Percentiles rank a stretch among this genome's conserved stretches.
phyloP scores from a whole-genome alignment of 192 early-diverging fungal species.

The Phlyctochytrium planicorne region DNA sequence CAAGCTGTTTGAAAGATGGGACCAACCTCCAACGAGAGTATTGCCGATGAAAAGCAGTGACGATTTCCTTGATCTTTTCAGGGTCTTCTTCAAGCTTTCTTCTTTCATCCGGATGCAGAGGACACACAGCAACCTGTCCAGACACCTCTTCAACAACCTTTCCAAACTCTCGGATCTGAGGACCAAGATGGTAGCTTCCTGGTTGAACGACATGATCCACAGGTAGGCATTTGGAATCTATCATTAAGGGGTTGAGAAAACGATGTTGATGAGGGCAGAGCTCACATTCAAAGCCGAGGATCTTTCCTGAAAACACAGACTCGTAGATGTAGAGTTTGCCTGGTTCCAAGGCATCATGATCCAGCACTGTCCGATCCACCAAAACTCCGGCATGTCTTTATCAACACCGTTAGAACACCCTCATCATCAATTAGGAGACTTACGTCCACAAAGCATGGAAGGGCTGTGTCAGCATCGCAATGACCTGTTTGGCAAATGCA shows the following conservation, averaged over 20 bases:
- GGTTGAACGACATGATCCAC: slow-evolving; percentile 16
- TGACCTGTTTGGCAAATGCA: neutral
- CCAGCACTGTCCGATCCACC: slow-evolving; percentile 21
- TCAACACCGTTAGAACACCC: no score
- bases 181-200: slow-evolving; percentile 24
- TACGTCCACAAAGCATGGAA: neutral
- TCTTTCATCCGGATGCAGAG: slow-evolving; percentile 5
- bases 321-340: slow-evolving; percentile 39
- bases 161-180: slow-evolving; percentile 25
- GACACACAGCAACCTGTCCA: slow-evolving; percentile 29
- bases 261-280: neutral
- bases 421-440: no score
- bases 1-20: no score
- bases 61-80: slow-evolving; percentile 12
- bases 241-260: neutral
- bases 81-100: neutral
- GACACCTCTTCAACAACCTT: slow-evolving; percentile 19
- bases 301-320: slow-evolving; percentile 28
- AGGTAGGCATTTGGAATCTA: slow-evolving; percentile 19
- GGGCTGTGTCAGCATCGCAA: neutral
- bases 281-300: slow-evolving; percentile 25
- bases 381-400: slow-evolving; percentile 38
- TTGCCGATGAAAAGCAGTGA: slow-evolving; percentile 25
- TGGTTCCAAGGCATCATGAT: slow-evolving; percentile 23
- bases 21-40: slow-evolving; percentile 13